Evolutionary conservation across 2,329 filamentous ascomycete genomes (phyloP), one percentile per base, ranked within the genome.

Genomic region (Colletotrichum tropicale): DNA sequence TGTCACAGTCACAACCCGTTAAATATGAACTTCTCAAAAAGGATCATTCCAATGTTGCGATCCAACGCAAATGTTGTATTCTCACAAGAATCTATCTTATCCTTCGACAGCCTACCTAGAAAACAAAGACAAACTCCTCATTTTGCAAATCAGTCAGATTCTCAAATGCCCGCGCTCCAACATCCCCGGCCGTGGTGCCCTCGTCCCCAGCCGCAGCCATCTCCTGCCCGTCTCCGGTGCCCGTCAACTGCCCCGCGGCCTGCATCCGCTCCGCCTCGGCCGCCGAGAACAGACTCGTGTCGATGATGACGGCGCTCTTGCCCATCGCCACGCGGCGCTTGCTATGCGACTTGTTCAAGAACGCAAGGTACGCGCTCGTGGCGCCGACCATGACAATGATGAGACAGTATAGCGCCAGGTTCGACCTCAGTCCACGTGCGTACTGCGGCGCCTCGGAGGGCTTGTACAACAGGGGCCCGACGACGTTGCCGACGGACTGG

Each of bases 111-210:
- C 2, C 0, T 5, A 2, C 2, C 21, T 58, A 77, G n/a, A 75
- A 91, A 4, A 93, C 87, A 81, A 91, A 93, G 8, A 93, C 86
- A 79, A 93, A 93, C 76, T 93, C 91, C 79, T 93, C 91, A 76
- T 93, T 93, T 82, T 89, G 85, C 78, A 90, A 81, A 80, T 93
- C 91, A 18, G 91, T 93, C 21, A 89, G 82, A 80, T 94, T 92
- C 72, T 89, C 88, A 79, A 91, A 90, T 2, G 88, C 87, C 77
- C 89, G 87, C 30, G 90, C 87, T 1, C 87, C 77, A 2, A 73
- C 66, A 26, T 71, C 58, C 1, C 74, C n/a, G 26, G 66, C 7
- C 4, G n/a, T 52, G 10, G 43, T 52, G 34, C 85, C 13, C 5
- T 78, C 79, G 26, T 71, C 79, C 69, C 81, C 81, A 43, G 76